Evolutionary conservation across 202 grass and related monocot species (phyloP).

Genomic region (Brachypodium distachyon): DNA sequence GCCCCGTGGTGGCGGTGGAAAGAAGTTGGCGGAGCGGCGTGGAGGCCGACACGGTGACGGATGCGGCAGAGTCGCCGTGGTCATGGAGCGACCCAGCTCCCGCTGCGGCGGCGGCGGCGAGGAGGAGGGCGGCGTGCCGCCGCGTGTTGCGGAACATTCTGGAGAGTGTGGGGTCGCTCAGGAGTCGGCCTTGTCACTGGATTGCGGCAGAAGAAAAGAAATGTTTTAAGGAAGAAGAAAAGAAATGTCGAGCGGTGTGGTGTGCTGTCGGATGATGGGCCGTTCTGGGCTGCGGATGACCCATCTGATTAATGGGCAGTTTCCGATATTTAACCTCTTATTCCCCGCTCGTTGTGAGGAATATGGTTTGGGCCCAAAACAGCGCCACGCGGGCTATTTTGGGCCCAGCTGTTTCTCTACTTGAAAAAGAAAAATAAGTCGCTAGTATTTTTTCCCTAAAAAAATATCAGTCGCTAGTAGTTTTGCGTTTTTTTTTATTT

Average conservation of each 20-base stretch:
- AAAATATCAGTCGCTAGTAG: too few species aligned
- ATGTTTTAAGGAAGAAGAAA: not conserved
- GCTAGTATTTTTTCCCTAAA: too few species aligned
- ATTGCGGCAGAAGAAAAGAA: not conserved
- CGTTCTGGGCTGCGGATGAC: not conserved
- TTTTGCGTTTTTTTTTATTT: too few species aligned
- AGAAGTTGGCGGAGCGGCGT: conserved; percentile 18
- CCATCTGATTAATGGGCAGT: too few species aligned
- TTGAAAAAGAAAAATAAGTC: too few species aligned
- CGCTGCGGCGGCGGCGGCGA: conserved; percentile 1
- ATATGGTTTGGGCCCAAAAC: too few species aligned
- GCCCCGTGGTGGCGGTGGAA: not conserved
- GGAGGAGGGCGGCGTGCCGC: conserved; percentile 26
- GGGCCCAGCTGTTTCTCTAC: too few species aligned
- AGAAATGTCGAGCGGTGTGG: not conserved
- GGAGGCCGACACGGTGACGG: conserved; percentile 11
- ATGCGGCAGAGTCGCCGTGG: not conserved
- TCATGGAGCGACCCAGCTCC: not conserved
- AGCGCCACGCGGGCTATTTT: too few species aligned
- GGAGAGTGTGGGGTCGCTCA: not conserved
- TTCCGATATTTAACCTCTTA: too few species aligned
- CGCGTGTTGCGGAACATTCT: conserved; percentile 25
- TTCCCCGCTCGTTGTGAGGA: too few species aligned
- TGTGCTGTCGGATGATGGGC: not conserved
- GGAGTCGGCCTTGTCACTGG: not conserved